These are phyloP conservation scores for Aspergillus felis DNA, from an alignment of 2,329 filamentous ascomycete species.

Conservation along the genomic window DNA sequence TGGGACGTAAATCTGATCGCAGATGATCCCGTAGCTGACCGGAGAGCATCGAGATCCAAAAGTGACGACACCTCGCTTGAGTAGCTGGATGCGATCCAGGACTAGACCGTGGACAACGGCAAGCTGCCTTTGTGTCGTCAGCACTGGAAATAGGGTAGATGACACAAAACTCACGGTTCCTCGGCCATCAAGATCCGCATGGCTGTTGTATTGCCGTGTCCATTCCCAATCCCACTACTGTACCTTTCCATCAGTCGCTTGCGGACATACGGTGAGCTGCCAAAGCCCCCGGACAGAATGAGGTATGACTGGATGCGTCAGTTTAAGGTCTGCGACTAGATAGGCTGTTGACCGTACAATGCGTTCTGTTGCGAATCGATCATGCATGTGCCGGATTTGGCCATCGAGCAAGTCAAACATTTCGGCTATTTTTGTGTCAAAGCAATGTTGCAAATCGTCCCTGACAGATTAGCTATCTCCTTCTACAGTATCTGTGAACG, in stretches of 20 bases:
- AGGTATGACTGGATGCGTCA: conserved; percentile 19
- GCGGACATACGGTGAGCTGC: conserved; percentile 29
- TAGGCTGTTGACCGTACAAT: conserved; percentile 20
- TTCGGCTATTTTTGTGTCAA: conserved; percentile 22
- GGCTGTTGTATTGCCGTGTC: conserved; percentile 13
- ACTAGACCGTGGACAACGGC: conserved; percentile 33
- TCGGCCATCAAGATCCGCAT: conserved; percentile 29
- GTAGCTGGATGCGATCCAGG: conserved; percentile 29
- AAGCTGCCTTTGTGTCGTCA: conserved; percentile 20
- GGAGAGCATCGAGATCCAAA: conserved; percentile 31
- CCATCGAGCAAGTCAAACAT: conserved; percentile 28
- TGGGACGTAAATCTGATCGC: conserved; percentile 28
- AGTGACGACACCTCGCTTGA: conserved; percentile 22
- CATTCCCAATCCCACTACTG: conserved; percentile 6
- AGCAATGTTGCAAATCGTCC: conserved; percentile 16
- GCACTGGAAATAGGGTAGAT: no score
- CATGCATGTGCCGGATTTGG: conserved; percentile 22
- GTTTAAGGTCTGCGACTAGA: neutral
- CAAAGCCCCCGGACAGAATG: conserved; percentile 32
- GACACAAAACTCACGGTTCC: conserved; percentile 23
- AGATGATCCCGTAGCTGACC: conserved; percentile 35
- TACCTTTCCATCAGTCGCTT: conserved; percentile 23
- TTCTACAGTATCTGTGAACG: neutral
- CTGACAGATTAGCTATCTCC: conserved; percentile 1
- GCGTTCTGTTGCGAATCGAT: conserved; percentile 19